Evolutionary conservation across 139 green algal species (phyloP), one percentile per base, ranked within the genome.

Genomic region (Coccomyxa sp.): DNA sequence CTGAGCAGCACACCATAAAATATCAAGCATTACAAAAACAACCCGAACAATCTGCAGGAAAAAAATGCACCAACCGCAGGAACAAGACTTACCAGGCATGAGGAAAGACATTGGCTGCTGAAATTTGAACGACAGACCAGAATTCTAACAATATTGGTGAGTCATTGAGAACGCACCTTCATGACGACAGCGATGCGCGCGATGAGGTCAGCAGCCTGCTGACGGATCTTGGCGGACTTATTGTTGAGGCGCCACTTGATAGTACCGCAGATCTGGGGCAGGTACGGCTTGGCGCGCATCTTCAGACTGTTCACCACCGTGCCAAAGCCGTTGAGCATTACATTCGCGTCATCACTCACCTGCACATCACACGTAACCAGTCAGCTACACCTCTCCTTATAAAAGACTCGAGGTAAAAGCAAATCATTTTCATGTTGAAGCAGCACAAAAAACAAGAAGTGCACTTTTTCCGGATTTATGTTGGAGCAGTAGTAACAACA

Each of bases 231-330:
- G 77, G 97, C 94, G 66, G 81, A 90, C 89, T 99, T 99, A 93
- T 99, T 98, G 92, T 99, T 99, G 30, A 99, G 92, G 59, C 97
- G 91, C 97, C 97, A 99, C 91, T 99, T 99, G 93, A 99, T 98
- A 77, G 94, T 99, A 57, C 97, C 97, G 89, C 92, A 97, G 81
- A 99, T 98, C 92, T 99, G 97, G 17, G 95, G 95, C 76, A 99
- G 91, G 89, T 99, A 99, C 13, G 96, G 96, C 89, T 97, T 96
- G 76, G 97, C 92, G 30, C 97, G 92, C 88, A 93, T 89, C 78
- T 95, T 93, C 76, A 99, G 93, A 31, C 91, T 90, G 90, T 97
- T 98, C 76, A 99, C 91, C 25, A 98, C 93, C 0, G 95, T 99
- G 83, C 95, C 97, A 87, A 99, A 98, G 78, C 95, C 97, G 86